These are phyloP conservation scores for Meyerozyma athensensis DNA, from an alignment of 1,139 yeast genomes.

Conservation along the genomic window DNA sequence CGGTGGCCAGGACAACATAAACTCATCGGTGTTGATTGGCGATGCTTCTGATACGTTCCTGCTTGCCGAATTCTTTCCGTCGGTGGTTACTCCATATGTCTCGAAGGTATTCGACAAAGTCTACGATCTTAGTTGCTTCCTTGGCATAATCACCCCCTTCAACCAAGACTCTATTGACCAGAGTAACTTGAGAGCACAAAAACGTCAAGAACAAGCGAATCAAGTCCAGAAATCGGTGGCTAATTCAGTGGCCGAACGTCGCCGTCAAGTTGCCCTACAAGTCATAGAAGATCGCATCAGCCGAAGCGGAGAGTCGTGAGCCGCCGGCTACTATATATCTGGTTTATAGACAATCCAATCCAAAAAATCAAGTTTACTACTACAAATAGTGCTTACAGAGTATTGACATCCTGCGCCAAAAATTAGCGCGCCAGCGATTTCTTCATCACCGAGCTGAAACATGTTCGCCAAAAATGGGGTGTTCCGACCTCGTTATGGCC, in stretches of 20 bases:
- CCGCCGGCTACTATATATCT: neutral
- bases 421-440: neutral
- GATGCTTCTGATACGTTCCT: slow-evolving; percentile 91
- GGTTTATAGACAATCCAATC: neutral
- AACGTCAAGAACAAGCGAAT: slow-evolving; percentile 42
- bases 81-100: slow-evolving; percentile 46
- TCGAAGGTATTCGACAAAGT: slow-evolving; percentile 48
- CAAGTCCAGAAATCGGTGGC: slow-evolving; percentile 40
- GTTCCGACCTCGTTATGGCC: slow-evolving; percentile 26
- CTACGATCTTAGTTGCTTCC: slow-evolving; percentile 50
- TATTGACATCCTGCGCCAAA: neutral
- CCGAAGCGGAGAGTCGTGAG: slow-evolving; percentile 19
- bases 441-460: neutral
- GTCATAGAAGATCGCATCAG: slow-evolving; percentile 72
- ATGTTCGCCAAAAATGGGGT: slow-evolving; percentile 7
- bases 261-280: slow-evolving; percentile 80
- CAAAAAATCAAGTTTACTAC: no score
- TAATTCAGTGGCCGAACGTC: slow-evolving; percentile 70
- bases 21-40: slow-evolving; percentile 47
- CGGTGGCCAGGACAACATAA: slow-evolving; percentile 16
- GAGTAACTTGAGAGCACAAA: slow-evolving; percentile 67
- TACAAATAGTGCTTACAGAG: neutral
- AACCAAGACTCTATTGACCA: slow-evolving; percentile 68
- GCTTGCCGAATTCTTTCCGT: slow-evolving; percentile 78
- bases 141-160: slow-evolving; percentile 61